Conservation (phyloP, 2,329 filamentous ascomycete species). For the Diplodia seriata region DNA sequence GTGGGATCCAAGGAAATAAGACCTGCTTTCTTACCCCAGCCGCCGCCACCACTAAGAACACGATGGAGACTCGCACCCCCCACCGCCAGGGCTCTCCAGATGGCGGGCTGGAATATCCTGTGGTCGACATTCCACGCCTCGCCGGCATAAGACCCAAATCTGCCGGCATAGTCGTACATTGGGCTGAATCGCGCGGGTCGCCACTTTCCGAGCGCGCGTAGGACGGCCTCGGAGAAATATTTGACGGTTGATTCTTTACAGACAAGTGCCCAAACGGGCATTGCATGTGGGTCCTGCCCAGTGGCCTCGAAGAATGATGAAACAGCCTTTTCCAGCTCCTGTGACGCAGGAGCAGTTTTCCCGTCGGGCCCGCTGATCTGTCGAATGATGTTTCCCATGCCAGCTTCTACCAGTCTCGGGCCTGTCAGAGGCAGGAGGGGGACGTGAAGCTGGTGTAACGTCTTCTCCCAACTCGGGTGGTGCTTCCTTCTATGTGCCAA, state of each 20-base stretch:
- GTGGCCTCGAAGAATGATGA: constrained; percentile 61
- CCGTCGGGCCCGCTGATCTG: constrained; percentile 60
- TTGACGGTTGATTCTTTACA: background rate
- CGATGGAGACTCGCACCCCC: constrained; percentile 51
- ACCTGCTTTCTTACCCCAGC: constrained; percentile 82
- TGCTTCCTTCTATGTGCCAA: background rate
- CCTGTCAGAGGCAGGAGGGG: constrained; percentile 69
- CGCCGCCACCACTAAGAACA: constrained; percentile 78
- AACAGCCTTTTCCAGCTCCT: constrained; percentile 72
- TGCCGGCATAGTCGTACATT: background rate
- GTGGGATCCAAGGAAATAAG: constrained; percentile 76
- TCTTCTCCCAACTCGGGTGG: background rate
- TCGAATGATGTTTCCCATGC: constrained; percentile 80
- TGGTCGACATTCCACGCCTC: constrained; percentile 8
- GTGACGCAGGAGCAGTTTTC: constrained; percentile 66
- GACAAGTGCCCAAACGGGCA: constrained; percentile 77
- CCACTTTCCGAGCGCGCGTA: background rate
- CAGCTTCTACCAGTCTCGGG: constrained; percentile 67
- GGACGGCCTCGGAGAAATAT: background rate
- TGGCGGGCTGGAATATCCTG: constrained; percentile 35
- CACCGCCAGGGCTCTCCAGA: constrained; percentile 35
- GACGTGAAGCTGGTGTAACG: constrained; percentile 37
- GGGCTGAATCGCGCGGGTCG: background rate
- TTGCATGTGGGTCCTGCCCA: constrained; percentile 52
- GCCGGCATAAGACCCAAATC: background rate